These are phyloP conservation scores for Phytophthora pini DNA, from an alignment of 352 stramenopile genomes.

Conservation along the genomic window DNA sequence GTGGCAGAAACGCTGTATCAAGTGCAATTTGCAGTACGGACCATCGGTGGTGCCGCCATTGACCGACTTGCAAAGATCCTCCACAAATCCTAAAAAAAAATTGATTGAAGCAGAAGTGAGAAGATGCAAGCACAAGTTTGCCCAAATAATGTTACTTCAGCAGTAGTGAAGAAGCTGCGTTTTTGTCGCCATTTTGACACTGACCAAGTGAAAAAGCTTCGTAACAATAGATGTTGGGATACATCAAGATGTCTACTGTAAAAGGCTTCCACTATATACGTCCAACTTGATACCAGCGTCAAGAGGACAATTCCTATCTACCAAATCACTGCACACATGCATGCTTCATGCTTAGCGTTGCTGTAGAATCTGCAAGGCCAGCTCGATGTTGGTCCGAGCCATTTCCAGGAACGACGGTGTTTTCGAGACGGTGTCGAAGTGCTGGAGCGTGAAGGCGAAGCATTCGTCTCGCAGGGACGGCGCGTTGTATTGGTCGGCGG, in stretches of 20 bases:
- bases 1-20: conserved; percentile 34
- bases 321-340: neutral
- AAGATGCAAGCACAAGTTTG: no score
- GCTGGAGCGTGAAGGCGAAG: conserved; percentile 96
- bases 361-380: conserved; percentile 97
- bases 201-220: neutral
- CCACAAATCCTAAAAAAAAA: neutral
- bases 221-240: neutral
- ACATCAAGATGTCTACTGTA: no score
- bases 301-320: conserved; percentile 15
- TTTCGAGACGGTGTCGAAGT: conserved; percentile 98
- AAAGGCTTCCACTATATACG: conserved; percentile 1
- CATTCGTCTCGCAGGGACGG: conserved; percentile 93
- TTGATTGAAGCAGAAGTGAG: conserved; percentile 4
- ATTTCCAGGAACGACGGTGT: conserved; percentile 97
- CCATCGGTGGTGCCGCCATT: conserved; percentile 9
- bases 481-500: conserved; percentile 95
- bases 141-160: no score
- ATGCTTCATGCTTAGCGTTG: conserved; percentile 49
- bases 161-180: no score
- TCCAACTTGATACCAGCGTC: conserved; percentile 2
- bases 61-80: conserved; percentile 9
- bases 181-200: no score
- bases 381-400: conserved; percentile 97
- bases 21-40: conserved; percentile 20